A percentile compares a stretch with the other conserved stretches of the same genome.
These are phyloP conservation scores for Russula sp. DNA, from an alignment of 768 basidiomycete species.

Conservation along the genomic window DNA sequence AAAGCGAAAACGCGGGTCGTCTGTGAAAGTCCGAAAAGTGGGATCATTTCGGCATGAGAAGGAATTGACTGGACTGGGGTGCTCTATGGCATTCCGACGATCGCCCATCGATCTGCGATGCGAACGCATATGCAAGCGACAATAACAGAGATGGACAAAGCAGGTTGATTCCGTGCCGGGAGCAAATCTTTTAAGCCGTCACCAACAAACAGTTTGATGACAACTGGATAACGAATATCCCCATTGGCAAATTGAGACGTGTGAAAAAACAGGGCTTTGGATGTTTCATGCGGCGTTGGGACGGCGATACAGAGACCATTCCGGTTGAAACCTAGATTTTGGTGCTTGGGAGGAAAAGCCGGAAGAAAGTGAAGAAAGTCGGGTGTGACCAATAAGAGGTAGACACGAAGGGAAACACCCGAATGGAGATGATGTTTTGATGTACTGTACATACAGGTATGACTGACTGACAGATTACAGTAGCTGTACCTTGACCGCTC, in stretches of 20 bases:
- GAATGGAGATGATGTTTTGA: background rate
- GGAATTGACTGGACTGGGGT: background rate
- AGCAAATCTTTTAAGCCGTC: background rate
- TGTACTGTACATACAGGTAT: background rate
- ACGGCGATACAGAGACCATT: background rate
- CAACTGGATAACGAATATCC: background rate
- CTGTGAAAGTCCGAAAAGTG: background rate
- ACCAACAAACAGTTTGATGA: too few species aligned
- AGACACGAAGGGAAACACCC: background rate
- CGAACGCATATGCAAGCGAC: too few species aligned
- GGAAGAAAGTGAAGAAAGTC: background rate
- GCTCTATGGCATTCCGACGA: too few species aligned
- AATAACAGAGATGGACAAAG: too few species aligned
- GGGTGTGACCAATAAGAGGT: background rate
- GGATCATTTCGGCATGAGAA: background rate
- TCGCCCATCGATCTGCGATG: too few species aligned
- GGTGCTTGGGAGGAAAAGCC: background rate
- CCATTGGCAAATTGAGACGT: background rate
- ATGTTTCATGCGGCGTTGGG: background rate
- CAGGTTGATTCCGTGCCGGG: background rate
- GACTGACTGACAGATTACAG: too few species aligned
- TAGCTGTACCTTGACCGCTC: too few species aligned
- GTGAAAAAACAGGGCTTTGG: background rate
- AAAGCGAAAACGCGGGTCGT: too few species aligned
- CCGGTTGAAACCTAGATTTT: background rate